These are phyloP conservation scores for Kuraishia ogatae DNA, from an alignment of 805 yeast genomes.

Conservation along the genomic window DNA sequence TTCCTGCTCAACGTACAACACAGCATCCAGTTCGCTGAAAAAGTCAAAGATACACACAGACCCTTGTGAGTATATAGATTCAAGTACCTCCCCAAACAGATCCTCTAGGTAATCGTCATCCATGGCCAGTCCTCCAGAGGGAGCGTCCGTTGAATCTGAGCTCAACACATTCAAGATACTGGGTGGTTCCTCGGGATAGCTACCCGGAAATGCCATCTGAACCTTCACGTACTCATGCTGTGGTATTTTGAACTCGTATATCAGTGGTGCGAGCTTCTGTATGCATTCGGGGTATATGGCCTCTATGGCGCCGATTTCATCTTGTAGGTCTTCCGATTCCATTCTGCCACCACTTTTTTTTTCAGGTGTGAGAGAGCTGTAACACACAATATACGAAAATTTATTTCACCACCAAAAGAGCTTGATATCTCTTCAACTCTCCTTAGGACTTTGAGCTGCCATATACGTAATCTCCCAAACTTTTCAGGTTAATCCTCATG, in stretches of 20 bases:
- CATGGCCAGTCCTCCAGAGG: constrained; percentile 19
- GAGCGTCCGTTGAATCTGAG: constrained; percentile 9
- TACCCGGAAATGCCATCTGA: constrained; percentile 63
- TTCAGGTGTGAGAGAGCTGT: too few relatives aligned
- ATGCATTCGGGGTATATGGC: constrained; percentile 76
- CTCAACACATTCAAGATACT: constrained; percentile 45
- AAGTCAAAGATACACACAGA: constrained; percentile 77
- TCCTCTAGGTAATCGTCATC: constrained; percentile 33
- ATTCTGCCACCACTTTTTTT: constrained; percentile 1
- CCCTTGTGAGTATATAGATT: constrained; percentile 44
- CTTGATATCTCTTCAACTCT: too few relatives aligned
- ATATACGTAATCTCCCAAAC: too few relatives aligned
- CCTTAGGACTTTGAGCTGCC: too few relatives aligned
- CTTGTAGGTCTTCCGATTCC: constrained; percentile 43
- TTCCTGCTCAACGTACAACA: constrained; percentile 30
- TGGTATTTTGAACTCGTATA: constrained; percentile 46
- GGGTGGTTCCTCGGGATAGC: constrained; percentile 65
- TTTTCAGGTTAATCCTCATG: too few relatives aligned
- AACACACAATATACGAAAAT: too few relatives aligned
- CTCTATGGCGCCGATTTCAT: constrained; percentile 75
- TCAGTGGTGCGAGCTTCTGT: constrained; percentile 25
- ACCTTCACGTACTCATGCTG: constrained; percentile 51
- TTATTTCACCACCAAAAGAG: too few relatives aligned
- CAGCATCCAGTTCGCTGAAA: constrained; percentile 54
- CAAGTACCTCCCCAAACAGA: constrained; percentile 42